Evolutionary conservation across 495 filamentous ascomycete species (phyloP), one percentile per base, ranked within the genome.

Genomic region (Halenospora varia): DNA sequence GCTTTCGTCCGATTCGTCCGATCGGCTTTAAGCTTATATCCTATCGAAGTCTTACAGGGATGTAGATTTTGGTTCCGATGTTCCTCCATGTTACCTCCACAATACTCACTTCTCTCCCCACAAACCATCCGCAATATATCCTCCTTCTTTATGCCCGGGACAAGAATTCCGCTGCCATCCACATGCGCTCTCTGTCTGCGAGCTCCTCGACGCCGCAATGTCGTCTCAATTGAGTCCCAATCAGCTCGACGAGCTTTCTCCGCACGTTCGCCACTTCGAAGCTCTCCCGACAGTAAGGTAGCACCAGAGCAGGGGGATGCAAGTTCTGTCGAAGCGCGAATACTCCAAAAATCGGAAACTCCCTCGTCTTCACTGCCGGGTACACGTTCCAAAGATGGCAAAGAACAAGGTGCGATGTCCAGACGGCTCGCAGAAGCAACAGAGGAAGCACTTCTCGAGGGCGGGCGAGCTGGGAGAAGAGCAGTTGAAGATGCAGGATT

Each of bases 401-500:
- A 42, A 17, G 44, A 60, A 48, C 61, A 73, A 53, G 83, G 89
- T 2, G 81, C 89, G 18, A 88, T 96, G 88, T 77, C 83, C 2
- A 77, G 87, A 29, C 82, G 89, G 22, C 77, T 96, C 24, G 75
- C 83, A 42, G 78, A 90, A 67, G 88, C 94, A 68, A 92, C 88
- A 25, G 90, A 96, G 68, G 86, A 94, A 51, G 80, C 79, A 4
- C 73, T 96, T 22, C 74, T 91, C 23, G 82, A 81, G 56, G 88
- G 87, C 17, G 87, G 89, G 20, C 79, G 81, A 57, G 82, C 85
- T 42, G 86, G 89, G 39, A 79, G 74, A 45, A 86, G 85, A 64
- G 88, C 87, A n/a, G 77, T 96, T 13, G 77, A 88, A 64, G 87
- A 95, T 54, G 90, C 89, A 47, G 89, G 89, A 25, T 96, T 98